phyloP scores from a whole-genome alignment of 1,284 basidiomycete species.

The Pascua sp. region DNA sequence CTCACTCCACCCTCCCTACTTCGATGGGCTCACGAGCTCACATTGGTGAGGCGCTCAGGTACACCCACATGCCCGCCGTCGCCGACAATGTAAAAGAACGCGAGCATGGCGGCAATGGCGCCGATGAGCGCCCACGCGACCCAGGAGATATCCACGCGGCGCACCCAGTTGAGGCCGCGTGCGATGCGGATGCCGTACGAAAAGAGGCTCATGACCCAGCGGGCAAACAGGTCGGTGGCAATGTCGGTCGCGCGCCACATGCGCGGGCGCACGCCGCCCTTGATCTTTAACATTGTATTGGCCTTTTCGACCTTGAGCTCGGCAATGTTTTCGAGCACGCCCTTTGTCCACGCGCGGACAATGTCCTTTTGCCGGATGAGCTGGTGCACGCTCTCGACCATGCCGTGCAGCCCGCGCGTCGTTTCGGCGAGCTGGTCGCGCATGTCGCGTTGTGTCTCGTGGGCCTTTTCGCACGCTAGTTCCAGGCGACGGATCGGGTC shows the following conservation, averaged over 20 bases:
- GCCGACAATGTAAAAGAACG: constrained; percentile 11
- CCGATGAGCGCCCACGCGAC: constrained; percentile 9
- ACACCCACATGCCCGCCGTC: not conserved
- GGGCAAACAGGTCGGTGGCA: constrained; percentile 8
- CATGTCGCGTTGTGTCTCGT: constrained; percentile 7
- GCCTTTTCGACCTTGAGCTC: constrained; percentile 7
- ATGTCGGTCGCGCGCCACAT: constrained; percentile 10
- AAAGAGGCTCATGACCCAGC: constrained; percentile 6
- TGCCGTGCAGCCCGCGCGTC: constrained; percentile 16
- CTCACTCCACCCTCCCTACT: no score
- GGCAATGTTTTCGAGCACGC: constrained; percentile 12
- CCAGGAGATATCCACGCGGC: constrained; percentile 2
- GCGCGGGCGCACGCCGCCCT: constrained; percentile 11
- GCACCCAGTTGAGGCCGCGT: constrained; percentile 7
- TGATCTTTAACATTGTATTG: constrained; percentile 10
- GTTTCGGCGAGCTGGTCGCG: constrained; percentile 4
- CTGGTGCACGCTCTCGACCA: constrained; percentile 23
- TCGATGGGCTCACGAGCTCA: no score
- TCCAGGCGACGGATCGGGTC: constrained; percentile 31
- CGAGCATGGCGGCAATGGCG: constrained; percentile 6
- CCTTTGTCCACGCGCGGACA: constrained; percentile 26
- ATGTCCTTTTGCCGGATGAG: constrained; percentile 29
- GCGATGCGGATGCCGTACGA: constrained; percentile 2
- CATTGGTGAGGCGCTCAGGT: no score
- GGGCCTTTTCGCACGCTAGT: constrained; percentile 17